A percentile compares a stretch with the other conserved stretches of the same genome.
These are phyloP conservation scores for Fusarium praegraminearum DNA, from an alignment of 2,329 filamentous ascomycete species.

Conservation along the genomic window DNA sequence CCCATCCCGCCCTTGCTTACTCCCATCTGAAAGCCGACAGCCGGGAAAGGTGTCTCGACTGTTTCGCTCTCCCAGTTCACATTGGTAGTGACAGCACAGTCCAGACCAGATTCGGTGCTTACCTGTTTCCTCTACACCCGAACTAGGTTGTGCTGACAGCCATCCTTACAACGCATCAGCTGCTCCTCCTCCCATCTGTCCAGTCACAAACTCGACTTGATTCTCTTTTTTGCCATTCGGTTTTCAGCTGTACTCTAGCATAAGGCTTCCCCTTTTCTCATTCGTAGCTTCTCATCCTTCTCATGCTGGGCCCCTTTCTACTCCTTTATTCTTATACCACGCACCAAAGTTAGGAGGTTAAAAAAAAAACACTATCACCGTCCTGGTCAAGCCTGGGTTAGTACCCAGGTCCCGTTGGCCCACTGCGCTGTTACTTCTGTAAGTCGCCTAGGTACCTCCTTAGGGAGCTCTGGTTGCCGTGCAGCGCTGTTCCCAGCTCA, in stretches of 20 bases:
- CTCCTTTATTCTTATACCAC: constrained; percentile 21
- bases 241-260: constrained; percentile 26
- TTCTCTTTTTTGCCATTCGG: constrained; percentile 24
- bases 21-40: constrained; percentile 29
- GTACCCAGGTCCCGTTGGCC: constrained; percentile 3
- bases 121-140: constrained; percentile 9
- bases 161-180: constrained; percentile 28
- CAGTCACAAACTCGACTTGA: constrained; percentile 17
- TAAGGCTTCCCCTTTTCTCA: constrained; percentile 26
- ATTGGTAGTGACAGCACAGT: constrained; percentile 7
- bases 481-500: constrained; percentile 26
- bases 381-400: constrained; percentile 3
- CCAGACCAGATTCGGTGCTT: constrained; percentile 24
- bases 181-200: constrained; percentile 21
- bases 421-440: constrained; percentile 36
- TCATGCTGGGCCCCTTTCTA: constrained; percentile 18
- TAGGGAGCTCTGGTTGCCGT: constrained; percentile 24
- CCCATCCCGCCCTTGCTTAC: constrained; percentile 15
- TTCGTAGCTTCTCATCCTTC: constrained; percentile 11
- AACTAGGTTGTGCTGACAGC: constrained; percentile 30
- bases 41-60: constrained; percentile 31
- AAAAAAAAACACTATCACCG: constrained; percentile 20
- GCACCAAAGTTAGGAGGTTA: constrained; percentile 19
- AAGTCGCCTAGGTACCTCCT: constrained; percentile 17
- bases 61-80: not conserved